These are phyloP conservation scores for Mortierella polycephala DNA, from an alignment of 371 early-diverging fungal species.

Conservation along the genomic window DNA sequence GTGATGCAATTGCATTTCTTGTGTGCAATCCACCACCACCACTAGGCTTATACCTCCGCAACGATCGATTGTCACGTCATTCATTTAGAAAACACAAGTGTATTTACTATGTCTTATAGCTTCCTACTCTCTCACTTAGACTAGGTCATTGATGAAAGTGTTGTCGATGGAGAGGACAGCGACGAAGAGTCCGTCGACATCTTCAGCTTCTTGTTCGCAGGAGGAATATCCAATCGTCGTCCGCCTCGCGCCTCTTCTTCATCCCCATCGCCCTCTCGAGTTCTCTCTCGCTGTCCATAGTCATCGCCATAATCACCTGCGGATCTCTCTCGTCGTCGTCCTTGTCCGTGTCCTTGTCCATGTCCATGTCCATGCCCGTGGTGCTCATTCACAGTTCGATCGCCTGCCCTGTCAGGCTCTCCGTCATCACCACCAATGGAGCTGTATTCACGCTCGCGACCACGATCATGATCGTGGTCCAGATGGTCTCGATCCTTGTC, in stretches of 20 bases:
- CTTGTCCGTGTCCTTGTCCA: not conserved
- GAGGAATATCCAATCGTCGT: conserved; percentile 7
- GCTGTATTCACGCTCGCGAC: conserved; percentile 10
- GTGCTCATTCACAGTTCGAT: conserved; percentile 8
- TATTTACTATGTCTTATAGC: no score
- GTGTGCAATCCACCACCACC: no score
- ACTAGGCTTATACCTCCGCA: no score
- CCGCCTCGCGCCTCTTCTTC: conserved; percentile 1
- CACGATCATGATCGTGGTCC: conserved; percentile 13
- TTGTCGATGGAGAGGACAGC: conserved; percentile 37
- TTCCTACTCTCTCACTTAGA: not conserved
- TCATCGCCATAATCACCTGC: conserved; percentile 16
- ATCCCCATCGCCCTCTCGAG: conserved; percentile 2
- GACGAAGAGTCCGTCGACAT: conserved; percentile 45
- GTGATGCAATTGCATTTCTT: no score
- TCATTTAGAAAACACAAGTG: no score
- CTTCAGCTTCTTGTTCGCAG: conserved; percentile 35
- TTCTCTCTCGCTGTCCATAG: conserved; percentile 6
- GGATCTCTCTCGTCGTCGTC: conserved; percentile 20
- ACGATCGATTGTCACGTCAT: no score
- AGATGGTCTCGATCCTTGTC: conserved; percentile 8
- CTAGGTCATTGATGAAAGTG: conserved; percentile 31
- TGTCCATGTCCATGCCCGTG: not conserved
- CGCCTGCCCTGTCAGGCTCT: conserved; percentile 2
- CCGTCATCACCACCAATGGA: not conserved